These are phyloP conservation scores for Plenodomus biglobosus DNA, from an alignment of 2,329 filamentous ascomycete species.

Conservation along the genomic window DNA sequence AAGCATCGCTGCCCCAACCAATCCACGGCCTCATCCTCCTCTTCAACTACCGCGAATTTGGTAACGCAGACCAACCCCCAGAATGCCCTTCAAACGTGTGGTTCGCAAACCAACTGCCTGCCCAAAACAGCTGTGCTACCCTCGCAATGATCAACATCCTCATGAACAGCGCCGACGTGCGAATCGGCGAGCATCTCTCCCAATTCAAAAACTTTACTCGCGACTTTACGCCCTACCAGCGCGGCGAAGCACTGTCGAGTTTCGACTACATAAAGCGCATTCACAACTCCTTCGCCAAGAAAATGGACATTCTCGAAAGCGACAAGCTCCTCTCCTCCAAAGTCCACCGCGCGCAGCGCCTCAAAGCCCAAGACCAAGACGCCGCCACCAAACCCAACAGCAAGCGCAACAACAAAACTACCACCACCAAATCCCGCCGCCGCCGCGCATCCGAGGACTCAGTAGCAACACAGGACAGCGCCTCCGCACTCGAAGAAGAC, in stretches of 20 bases:
- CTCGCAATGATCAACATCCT: constrained; percentile 90
- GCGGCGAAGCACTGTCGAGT: constrained; percentile 73
- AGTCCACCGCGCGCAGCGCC: constrained; percentile 46
- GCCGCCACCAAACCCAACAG: constrained; percentile 2
- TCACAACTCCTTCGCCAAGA: constrained; percentile 83
- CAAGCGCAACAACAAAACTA: no score
- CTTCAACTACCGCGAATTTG: constrained; percentile 67
- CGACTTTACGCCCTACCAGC: constrained; percentile 67
- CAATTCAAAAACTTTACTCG: constrained; percentile 74
- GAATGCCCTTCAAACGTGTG: constrained; percentile 70
- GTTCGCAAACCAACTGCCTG: constrained; percentile 85
- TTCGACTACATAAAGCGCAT: constrained; percentile 76
- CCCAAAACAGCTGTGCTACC: constrained; percentile 81
- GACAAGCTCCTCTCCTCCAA: constrained; percentile 70
- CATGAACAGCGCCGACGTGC: constrained; percentile 72
- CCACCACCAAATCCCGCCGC: constrained; percentile 31
- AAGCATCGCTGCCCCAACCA: constrained; percentile 29
- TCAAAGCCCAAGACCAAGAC: constrained; percentile 14
- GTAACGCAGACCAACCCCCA: constrained; percentile 52
- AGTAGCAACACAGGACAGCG: constrained; percentile 36
- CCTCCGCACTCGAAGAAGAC: constrained; percentile 56
- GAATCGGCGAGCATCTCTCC: constrained; percentile 68
- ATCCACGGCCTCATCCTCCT: constrained; percentile 86
- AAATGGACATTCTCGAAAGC: constrained; percentile 63
- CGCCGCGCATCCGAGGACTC: constrained; percentile 36